Conservation (phyloP, 163 green algal genomes). For the Smithsoniella earleae region DNA sequence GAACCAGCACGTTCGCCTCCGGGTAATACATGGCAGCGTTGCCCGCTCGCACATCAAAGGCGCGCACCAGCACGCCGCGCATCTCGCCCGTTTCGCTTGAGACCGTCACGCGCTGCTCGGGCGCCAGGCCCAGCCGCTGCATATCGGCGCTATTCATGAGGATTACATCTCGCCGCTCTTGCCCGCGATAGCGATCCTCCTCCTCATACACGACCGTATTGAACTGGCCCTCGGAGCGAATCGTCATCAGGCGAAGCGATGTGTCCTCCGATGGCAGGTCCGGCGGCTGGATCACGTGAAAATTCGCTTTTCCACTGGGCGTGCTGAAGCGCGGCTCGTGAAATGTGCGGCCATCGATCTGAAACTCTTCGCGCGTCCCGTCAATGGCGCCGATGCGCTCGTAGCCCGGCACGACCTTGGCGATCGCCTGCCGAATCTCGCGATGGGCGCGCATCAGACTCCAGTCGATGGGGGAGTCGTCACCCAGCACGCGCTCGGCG, state of each 20-base stretch:
- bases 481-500: background rate
- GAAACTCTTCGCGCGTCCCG: background rate
- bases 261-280: background rate
- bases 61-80: too few species aligned
- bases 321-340: background rate
- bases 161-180: too few species aligned
- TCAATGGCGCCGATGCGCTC: background rate
- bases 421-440: background rate
- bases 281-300: background rate
- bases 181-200: too few species aligned
- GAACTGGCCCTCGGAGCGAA: background rate
- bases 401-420: background rate
- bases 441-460: background rate
- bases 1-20: too few species aligned
- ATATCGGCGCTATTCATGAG: too few species aligned
- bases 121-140: too few species aligned
- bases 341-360: background rate
- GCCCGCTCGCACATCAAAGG: too few species aligned
- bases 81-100: too few species aligned
- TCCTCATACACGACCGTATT: background rate
- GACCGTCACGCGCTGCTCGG: too few species aligned
- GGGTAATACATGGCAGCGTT: too few species aligned
- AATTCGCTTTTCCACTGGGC: background rate
- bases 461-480: background rate
- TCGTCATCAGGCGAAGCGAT: background rate